These are phyloP conservation scores for Claviceps quebecensis DNA, from an alignment of 2,329 filamentous ascomycete species.

Conservation along the genomic window DNA sequence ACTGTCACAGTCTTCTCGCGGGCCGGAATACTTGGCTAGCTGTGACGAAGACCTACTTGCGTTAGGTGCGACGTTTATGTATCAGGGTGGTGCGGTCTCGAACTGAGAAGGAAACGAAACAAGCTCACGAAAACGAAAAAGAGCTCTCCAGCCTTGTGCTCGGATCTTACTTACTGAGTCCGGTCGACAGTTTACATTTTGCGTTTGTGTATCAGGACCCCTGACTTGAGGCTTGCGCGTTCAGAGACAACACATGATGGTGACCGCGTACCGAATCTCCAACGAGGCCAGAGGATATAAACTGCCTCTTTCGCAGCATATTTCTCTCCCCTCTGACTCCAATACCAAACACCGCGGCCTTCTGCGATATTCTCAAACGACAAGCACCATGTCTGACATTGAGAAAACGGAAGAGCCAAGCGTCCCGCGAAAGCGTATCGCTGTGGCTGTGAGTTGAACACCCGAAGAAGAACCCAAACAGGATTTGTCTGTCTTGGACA, in stretches of 20 bases:
- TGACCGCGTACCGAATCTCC: slow-evolving; percentile 2
- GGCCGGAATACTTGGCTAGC: slow-evolving; percentile 1
- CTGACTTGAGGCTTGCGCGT: neutral
- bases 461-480: neutral
- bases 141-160: neutral
- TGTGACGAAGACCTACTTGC: slow-evolving; percentile 1
- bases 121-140: no score
- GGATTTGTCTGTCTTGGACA: neutral
- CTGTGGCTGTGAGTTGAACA: slow-evolving; percentile 39
- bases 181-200: neutral
- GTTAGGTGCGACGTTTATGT: slow-evolving; percentile 1
- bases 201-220: neutral
- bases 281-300: slow-evolving; percentile 2
- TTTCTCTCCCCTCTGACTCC: neutral
- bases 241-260: slow-evolving; percentile 2
- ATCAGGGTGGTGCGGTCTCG: neutral
- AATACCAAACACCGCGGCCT: neutral
- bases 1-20: neutral
- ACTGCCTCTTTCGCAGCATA: neutral
- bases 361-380: neutral
- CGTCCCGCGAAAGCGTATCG: slow-evolving; percentile 41
- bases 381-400: slow-evolving; percentile 1
- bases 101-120: no score
- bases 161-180: neutral
- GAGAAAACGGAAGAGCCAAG: slow-evolving; percentile 20